phyloP scores from a whole-genome alignment of 495 filamentous ascomycete species.

The Jackrogersella minutella region DNA sequence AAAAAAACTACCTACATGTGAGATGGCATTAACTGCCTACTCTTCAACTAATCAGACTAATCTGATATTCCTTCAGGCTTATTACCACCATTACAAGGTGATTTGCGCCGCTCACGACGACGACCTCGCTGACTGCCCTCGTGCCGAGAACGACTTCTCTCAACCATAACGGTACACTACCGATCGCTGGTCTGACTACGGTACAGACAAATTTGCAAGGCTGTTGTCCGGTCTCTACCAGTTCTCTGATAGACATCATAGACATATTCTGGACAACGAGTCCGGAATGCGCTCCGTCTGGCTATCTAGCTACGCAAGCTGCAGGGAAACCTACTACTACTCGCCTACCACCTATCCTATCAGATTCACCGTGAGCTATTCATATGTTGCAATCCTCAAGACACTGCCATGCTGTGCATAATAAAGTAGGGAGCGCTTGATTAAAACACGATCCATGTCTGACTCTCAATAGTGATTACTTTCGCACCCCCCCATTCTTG shows the following conservation, averaged over 20 bases:
- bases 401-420: constrained; percentile 37
- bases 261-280: constrained; percentile 22
- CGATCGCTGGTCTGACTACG: constrained; percentile 29
- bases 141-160: constrained; percentile 12
- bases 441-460: neutral
- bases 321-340: constrained; percentile 29
- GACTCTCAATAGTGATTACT: constrained; percentile 18
- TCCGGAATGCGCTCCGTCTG: constrained; percentile 17
- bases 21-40: no score
- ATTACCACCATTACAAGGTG: constrained; percentile 2
- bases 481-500: constrained; percentile 7
- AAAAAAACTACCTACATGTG: no score
- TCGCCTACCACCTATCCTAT: constrained; percentile 33
- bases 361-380: constrained; percentile 28
- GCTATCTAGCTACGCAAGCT: constrained; percentile 28
- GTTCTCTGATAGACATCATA: constrained; percentile 10
- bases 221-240: constrained; percentile 24
- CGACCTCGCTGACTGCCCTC: neutral
- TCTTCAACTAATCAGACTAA: neutral
- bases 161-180: constrained; percentile 30
- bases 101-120: constrained; percentile 23
- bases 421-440: constrained; percentile 10
- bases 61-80: constrained; percentile 11
- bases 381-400: constrained; percentile 24
- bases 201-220: constrained; percentile 17